Base-by-base conservation (phyloP, 129 eudicot genomes). In the Kitagawia praeruptora region DNA sequence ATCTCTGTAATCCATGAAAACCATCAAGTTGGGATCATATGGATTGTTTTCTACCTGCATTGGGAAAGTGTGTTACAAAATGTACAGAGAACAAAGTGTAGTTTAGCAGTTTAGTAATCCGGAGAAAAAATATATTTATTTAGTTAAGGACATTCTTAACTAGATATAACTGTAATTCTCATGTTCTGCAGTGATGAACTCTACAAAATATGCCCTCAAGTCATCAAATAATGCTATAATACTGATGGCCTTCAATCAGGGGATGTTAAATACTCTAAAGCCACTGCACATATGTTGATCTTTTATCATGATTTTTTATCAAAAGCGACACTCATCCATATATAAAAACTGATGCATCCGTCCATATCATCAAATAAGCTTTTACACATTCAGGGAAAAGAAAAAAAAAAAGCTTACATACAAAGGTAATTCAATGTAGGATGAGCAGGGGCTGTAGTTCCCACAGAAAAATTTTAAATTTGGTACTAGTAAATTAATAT, bases 1-100 rank as follows among this genome's bases (percentile, higher is more conserved):
- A 80, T 95, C 93, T 82, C 99, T 86, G 75, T 95, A 95, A 80
- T 95, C 99, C 99, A 95, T 95, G 91, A 95, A 95, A 84, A 95
- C 99, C 99, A 95, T 95, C 76, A 95, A 76, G 78, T 82, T 88
- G 76, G 97, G 97, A 74, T 95, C 97, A 79, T 90, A 95, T 28
- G 99, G 99, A 83, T 86, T 86, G 87, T 46, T 74, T 74, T 74
- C 77, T 41, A 74, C 77, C 77, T 74, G 77, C 40, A 79, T 76
- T 28, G 45, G 41, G 74, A 61, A 61, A 58, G 19, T n/a, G 7
- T 8, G 42, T 14, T 18, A 39, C 25, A 8, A 70, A 69, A 39
- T 6, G 19, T 38, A 38, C 45, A 38, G 27, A 42, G 18, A 73
- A 16, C 25, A 53, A 58, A 34, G n/a, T n/a, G 11, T 58, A 6